Base-by-base conservation (phyloP, 176 grass and related monocot species). In the Oryza glumipatula region DNA sequence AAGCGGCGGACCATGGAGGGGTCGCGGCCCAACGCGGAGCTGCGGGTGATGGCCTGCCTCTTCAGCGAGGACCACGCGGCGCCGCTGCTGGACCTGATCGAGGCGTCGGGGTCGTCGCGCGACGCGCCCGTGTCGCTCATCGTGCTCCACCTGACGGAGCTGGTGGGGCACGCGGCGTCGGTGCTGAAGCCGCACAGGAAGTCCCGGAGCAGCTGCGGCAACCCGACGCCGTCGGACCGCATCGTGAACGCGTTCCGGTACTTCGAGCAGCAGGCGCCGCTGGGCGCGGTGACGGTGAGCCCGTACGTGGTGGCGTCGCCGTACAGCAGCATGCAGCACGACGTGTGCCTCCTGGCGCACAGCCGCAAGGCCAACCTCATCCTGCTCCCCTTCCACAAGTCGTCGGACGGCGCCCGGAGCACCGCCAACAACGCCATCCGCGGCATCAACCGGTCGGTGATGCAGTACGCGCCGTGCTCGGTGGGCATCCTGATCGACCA, bases 401-500 rank as follows among this genome's bases (percentile, higher is more conserved):
- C 80, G 19, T 92, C 83, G 0, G 86, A 94, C 78, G 86, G 88
- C 12, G 81, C 86, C 0, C 79, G 86, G 26, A 65, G 68, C 84
- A 91, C 78, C 24, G 88, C 88, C 0, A 94, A 83, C 75, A 83
- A 88, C 78, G 81, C 70, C 47, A 19, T 92, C 82, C 92, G 87
- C 30, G 49, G 58, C 54, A 36, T 92, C 54, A 96, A 96, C 84
- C 81, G 81, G 14, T 64, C 82, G 65, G 91, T 96, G 63, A 81
- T 96, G 11, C 69, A 79, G 30, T 80, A 88, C 70, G 94, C 94
- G 39, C 94, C 95, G 2, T 96, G 94, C 83, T 96, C 94, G 70
- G 94, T 96, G 1, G 94, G 91, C 68, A 85, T 96, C 83, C 94
- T 96, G 70, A 86, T 96, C 15, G 91, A 96, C 82, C 94, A 83